Evolutionary conservation across 1,284 basidiomycete species (phyloP).

Genomic region (Stereum hirsutum): DNA sequence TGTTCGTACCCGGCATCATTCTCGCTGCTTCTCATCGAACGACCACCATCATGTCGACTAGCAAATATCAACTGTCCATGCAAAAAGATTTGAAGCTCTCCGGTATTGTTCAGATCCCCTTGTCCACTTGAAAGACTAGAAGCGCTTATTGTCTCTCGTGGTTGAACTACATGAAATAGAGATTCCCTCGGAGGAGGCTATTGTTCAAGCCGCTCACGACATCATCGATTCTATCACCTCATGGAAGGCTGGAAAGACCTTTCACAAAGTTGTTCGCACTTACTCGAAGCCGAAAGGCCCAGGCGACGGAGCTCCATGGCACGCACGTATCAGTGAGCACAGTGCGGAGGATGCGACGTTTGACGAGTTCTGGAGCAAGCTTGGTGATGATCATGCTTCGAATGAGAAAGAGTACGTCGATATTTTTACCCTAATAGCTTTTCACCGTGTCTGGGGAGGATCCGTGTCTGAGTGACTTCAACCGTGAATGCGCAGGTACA

Average conservation of each 20-base stretch:
- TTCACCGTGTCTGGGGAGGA: no score
- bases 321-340: constrained; percentile 59
- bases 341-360: constrained; percentile 54
- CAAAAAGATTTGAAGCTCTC: constrained; percentile 23
- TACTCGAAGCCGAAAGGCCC: constrained; percentile 38
- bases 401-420: constrained; percentile 57
- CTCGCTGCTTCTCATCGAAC: no score
- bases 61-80: constrained; percentile 10
- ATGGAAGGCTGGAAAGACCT: constrained; percentile 64
- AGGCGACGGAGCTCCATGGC: constrained; percentile 52
- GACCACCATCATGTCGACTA: constrained; percentile 9
- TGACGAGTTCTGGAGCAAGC: constrained; percentile 60
- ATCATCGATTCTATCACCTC: constrained; percentile 42
- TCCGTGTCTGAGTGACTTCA: not conserved
- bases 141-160: not conserved
- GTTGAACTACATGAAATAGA: constrained; percentile 24
- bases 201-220: constrained; percentile 43
- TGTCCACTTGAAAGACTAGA: not conserved
- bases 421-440: not conserved
- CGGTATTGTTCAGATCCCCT: constrained; percentile 21
- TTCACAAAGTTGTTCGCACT: constrained; percentile 48
- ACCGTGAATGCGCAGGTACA: constrained; percentile 36
- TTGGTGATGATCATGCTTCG: constrained; percentile 54
- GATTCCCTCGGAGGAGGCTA: constrained; percentile 48
- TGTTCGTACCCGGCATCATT: no score